phyloP scores from a whole-genome alignment of 78 protist genomes.

The Creolimax fragrantissima region DNA sequence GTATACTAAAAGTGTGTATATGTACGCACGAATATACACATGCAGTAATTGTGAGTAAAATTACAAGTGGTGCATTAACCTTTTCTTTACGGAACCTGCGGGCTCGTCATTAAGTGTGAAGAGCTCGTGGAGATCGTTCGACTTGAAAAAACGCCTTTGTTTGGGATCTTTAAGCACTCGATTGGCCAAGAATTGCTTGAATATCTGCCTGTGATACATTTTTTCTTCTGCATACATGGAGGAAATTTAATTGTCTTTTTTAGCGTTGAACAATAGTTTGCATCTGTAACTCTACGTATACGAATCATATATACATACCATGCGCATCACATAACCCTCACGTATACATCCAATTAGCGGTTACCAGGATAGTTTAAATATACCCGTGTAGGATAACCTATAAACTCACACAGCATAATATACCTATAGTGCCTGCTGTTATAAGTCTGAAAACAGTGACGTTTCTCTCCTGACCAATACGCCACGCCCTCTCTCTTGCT shows the following conservation, averaged over 20 bases:
- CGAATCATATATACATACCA: neutral
- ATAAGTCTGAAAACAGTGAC: slow-evolving; percentile 76
- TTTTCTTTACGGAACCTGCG: too few species aligned
- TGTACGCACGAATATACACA: too few species aligned
- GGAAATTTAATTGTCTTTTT: too few species aligned
- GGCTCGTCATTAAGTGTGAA: slow-evolving; percentile 23
- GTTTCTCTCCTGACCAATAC: slow-evolving; percentile 82
- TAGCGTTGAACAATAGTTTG: too few species aligned
- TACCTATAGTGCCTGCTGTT: slow-evolving; percentile 3
- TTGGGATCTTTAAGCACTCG: slow-evolving; percentile 74
- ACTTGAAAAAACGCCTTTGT: slow-evolving; percentile 33
- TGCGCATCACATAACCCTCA: too few species aligned
- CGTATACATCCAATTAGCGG: too few species aligned
- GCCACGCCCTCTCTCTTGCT: slow-evolving; percentile 92
- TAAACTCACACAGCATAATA: too few species aligned
- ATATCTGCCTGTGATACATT: slow-evolving; percentile 92
- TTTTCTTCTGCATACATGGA: slow-evolving; percentile 74
- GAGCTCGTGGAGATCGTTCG: slow-evolving; percentile 44
- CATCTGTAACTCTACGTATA: slow-evolving; percentile 79
- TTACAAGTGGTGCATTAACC: too few species aligned
- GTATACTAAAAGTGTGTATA: too few species aligned
- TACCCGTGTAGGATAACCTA: too few species aligned
- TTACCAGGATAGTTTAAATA: too few species aligned
- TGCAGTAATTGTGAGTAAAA: too few species aligned
- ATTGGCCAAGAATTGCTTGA: slow-evolving; percentile 81